Evolutionary conservation across 140 eudicot species (phyloP).

Genomic region (Senecio squalidus): DNA sequence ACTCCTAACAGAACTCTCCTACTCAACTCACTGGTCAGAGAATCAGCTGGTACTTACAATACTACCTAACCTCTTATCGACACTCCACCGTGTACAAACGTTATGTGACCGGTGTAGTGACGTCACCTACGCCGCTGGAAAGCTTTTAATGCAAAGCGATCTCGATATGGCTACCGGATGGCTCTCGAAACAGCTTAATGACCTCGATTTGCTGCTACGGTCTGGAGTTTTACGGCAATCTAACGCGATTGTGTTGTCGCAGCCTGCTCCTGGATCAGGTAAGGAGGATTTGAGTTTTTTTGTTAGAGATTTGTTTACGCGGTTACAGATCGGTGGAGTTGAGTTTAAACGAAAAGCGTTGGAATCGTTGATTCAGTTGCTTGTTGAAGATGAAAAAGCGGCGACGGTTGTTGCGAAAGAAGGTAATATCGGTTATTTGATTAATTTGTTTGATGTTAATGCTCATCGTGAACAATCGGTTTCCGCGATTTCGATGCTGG

Average conservation of each 20-base stretch:
- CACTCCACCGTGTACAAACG: slow-evolving; percentile 54
- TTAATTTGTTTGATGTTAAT: slow-evolving; percentile 49
- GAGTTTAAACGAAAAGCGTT: slow-evolving; percentile 71
- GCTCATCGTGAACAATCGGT: slow-evolving; percentile 58
- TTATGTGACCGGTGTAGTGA: slow-evolving; percentile 44
- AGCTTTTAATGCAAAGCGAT: slow-evolving; percentile 86
- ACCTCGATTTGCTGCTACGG: slow-evolving; percentile 69
- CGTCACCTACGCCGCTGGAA: slow-evolving; percentile 38
- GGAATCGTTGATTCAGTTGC: slow-evolving; percentile 58
- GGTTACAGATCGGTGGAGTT: slow-evolving; percentile 75
- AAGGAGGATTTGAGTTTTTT: slow-evolving; percentile 59
- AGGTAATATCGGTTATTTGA: slow-evolving; percentile 51
- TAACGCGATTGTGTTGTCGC: slow-evolving; percentile 67
- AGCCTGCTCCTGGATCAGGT: slow-evolving; percentile 48
- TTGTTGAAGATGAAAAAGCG: slow-evolving; percentile 45
- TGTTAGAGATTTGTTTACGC: slow-evolving; percentile 58
- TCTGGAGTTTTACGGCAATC: slow-evolving; percentile 79
- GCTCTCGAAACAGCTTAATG: slow-evolving; percentile 58
- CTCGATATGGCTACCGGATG: slow-evolving; percentile 84
- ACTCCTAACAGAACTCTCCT: slow-evolving; percentile 46
- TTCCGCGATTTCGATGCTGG: slow-evolving; percentile 47
- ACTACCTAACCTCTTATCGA: slow-evolving; percentile 53
- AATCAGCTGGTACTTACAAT: slow-evolving; percentile 48
- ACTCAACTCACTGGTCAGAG: slow-evolving; percentile 69
- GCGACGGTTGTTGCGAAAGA: slow-evolving; percentile 51